phyloP scores from a whole-genome alignment of 305 asterid species.

The Petunia hybrid region DNA sequence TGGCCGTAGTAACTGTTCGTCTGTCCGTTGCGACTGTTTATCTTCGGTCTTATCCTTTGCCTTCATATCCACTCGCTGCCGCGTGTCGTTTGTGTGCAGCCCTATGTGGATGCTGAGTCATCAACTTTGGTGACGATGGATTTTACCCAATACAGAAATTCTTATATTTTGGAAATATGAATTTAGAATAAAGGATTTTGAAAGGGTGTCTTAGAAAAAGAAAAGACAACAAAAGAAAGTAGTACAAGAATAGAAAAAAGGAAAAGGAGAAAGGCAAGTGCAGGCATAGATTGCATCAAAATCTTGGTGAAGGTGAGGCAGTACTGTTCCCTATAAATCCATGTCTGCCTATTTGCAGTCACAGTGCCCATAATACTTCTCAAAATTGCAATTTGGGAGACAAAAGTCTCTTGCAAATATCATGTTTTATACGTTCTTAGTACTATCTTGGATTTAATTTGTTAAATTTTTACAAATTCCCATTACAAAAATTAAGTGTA shows the following conservation, averaged over 20 bases:
- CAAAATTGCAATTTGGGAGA: constrained; percentile 27
- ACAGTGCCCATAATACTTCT: constrained; percentile 24
- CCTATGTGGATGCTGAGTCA: no score
- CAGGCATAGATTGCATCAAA: constrained; percentile 14
- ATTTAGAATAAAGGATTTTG: not conserved
- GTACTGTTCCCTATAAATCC: constrained; percentile 31
- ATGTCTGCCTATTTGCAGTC: constrained; percentile 26
- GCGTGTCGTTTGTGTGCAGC: no score
- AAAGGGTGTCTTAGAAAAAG: not conserved
- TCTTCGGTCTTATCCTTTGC: no score
- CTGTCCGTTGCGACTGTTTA: no score
- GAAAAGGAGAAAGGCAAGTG: no score
- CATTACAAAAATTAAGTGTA: not conserved
- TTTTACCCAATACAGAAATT: no score
- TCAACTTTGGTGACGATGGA: no score
- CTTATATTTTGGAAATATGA: not conserved
- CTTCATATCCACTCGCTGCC: no score
- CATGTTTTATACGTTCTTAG: not conserved
- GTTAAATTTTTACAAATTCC: not conserved
- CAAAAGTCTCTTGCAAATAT: constrained; percentile 2
- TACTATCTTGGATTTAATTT: not conserved
- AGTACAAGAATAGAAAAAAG: not conserved
- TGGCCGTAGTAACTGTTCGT: no score
- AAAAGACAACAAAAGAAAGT: not conserved
- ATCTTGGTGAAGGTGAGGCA: constrained; percentile 32